Evolutionary conservation across 2,329 filamentous ascomycete species (phyloP).

Genomic region (Phyllachora maydis): DNA sequence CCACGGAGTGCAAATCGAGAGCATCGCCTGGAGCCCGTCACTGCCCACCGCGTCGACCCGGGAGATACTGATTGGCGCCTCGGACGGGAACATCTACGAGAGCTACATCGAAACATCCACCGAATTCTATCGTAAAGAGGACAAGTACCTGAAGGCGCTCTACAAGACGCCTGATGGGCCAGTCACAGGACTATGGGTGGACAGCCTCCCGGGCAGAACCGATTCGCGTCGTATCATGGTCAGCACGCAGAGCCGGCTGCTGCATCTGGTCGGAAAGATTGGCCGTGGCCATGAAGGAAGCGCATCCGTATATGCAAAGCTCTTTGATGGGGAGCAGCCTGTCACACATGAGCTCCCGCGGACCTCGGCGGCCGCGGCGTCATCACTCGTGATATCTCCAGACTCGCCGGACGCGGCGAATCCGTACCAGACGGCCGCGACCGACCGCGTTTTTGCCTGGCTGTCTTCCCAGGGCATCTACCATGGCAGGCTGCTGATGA

Average conservation of each 20-base stretch:
- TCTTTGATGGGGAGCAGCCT: conserved; percentile 78
- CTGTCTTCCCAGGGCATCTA: conserved; percentile 71
- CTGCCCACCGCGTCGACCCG: conserved; percentile 82
- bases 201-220: conserved; percentile 40
- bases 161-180: conserved; percentile 69
- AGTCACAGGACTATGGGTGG: conserved; percentile 71
- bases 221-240: conserved; percentile 64
- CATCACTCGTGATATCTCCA: conserved; percentile 55
- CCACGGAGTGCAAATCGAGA: conserved; percentile 73
- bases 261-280: conserved; percentile 64
- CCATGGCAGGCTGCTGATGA: conserved; percentile 57
- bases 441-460: conserved; percentile 74
- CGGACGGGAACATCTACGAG: conserved; percentile 92
- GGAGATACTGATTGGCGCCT: conserved; percentile 77
- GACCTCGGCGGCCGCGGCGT: conserved; percentile 35
- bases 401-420: conserved; percentile 35
- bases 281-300: conserved; percentile 60
- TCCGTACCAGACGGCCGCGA: conserved; percentile 30
- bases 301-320: conserved; percentile 63
- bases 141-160: conserved; percentile 72
- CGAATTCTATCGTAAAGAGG: conserved; percentile 89
- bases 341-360: conserved; percentile 51
- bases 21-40: conserved; percentile 86
- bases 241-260: conserved; percentile 55
- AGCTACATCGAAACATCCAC: conserved; percentile 84